Percentiles rank a stretch among this genome's conserved stretches.
phyloP scores from a whole-genome alignment of 2,329 filamentous ascomycete species.

The Scedosporium apiospermum region DNA sequence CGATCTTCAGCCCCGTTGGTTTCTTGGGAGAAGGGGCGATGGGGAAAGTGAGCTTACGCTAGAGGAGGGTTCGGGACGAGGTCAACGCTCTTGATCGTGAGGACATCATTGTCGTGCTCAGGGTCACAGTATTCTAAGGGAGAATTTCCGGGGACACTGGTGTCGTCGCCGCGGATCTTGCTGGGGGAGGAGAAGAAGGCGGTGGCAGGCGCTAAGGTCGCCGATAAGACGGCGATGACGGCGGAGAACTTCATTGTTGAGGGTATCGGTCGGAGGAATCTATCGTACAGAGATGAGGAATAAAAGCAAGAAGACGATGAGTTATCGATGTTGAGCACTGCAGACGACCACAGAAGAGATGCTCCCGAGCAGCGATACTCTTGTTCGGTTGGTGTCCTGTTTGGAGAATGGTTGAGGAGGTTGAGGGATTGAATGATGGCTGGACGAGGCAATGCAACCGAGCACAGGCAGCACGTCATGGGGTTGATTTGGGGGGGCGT shows the following conservation, averaged over 20 bases:
- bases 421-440: neutral
- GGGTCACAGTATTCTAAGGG: constrained; percentile 68
- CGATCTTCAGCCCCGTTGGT: neutral
- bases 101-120: constrained; percentile 58
- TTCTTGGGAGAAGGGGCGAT: constrained; percentile 1
- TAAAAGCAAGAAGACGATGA: neutral
- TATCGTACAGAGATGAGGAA: neutral
- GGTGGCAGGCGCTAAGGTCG: constrained; percentile 25
- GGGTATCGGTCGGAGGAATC: neutral
- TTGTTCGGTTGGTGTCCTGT: neutral
- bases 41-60: constrained; percentile 50
- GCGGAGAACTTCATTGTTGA: constrained; percentile 10
- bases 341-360: too few relatives aligned
- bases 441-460: constrained; percentile 1
- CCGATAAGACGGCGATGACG: constrained; percentile 28
- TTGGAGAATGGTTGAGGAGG: neutral
- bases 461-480: constrained; percentile 6
- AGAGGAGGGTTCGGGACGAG: constrained; percentile 76
- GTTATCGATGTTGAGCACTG: neutral
- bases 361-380: neutral
- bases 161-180: constrained; percentile 30
- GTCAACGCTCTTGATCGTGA: constrained; percentile 71
- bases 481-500: constrained; percentile 4
- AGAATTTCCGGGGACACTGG: constrained; percentile 73
- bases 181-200: constrained; percentile 36